phyloP scores from a whole-genome alignment of 2,329 filamentous ascomycete species.

The Aureobasidium musti region DNA sequence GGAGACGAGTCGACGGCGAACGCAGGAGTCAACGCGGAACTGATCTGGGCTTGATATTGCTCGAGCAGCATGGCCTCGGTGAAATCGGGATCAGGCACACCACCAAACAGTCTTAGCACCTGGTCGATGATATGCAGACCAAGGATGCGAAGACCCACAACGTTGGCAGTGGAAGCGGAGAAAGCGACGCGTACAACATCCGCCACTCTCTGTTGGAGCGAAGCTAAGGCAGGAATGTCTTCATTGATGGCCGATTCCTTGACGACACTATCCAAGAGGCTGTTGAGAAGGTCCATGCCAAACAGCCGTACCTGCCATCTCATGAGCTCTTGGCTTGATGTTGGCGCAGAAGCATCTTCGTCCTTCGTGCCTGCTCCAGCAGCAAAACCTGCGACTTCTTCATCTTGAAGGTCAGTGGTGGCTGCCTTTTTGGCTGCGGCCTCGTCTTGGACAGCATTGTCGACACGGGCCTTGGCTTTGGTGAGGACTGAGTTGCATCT shows the following conservation, averaged over 20 bases:
- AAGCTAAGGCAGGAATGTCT: slow-evolving; percentile 73
- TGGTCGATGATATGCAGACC: slow-evolving; percentile 93
- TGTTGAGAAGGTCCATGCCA: slow-evolving; percentile 83
- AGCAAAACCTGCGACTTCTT: slow-evolving; percentile 95
- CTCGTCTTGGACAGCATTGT: slow-evolving; percentile 44
- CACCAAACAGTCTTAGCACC: slow-evolving; percentile 92
- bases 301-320: slow-evolving; percentile 96
- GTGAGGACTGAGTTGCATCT: slow-evolving; percentile 86
- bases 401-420: slow-evolving; percentile 81
- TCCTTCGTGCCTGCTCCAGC: slow-evolving; percentile 63
- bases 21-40: slow-evolving; percentile 91
- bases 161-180: slow-evolving; percentile 91
- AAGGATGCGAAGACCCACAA: slow-evolving; percentile 85
- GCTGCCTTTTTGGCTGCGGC: slow-evolving; percentile 49
- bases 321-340: slow-evolving; percentile 74
- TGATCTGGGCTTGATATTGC: slow-evolving; percentile 98
- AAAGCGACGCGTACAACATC: slow-evolving; percentile 97
- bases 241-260: slow-evolving; percentile 78
- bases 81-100: slow-evolving; percentile 93
- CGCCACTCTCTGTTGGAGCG: slow-evolving; percentile 78
- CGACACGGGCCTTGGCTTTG: slow-evolving; percentile 72
- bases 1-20: slow-evolving; percentile 96
- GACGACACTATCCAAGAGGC: slow-evolving; percentile 75
- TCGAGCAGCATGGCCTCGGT: slow-evolving; percentile 95
- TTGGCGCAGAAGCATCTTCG: slow-evolving; percentile 45